Conservation (phyloP, 805 yeast genomes). For the Ogataea minuta region DNA sequence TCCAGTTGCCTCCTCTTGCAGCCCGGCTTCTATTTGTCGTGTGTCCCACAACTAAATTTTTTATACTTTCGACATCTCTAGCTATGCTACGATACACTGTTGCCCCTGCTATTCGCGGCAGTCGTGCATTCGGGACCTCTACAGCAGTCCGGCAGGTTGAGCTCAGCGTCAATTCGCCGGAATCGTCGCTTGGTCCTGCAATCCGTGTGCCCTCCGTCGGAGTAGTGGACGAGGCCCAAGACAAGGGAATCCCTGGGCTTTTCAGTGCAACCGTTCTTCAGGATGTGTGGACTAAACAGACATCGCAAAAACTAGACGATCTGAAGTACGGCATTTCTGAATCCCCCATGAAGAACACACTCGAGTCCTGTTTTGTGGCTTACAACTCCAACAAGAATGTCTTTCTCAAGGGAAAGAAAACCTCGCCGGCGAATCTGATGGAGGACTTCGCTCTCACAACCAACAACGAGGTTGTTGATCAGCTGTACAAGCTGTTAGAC, state of each 20-base stretch:
- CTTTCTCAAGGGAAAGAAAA: constrained; percentile 17
- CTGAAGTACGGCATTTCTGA: constrained; percentile 39
- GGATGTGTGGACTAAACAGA: constrained; percentile 50
- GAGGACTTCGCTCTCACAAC: constrained; percentile 24
- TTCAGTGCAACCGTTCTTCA: constrained; percentile 46
- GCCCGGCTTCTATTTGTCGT: background rate
- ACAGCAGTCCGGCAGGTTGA: constrained; percentile 11
- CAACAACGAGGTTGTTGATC: constrained; percentile 29
- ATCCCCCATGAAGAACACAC: constrained; percentile 28
- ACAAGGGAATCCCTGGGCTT: constrained; percentile 47
- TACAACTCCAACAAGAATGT: constrained; percentile 18
- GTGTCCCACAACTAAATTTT: constrained; percentile 6
- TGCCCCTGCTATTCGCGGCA: background rate
- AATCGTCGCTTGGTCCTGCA: constrained; percentile 10
- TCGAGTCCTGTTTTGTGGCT: constrained; percentile 27
- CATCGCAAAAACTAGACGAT: constrained; percentile 36
- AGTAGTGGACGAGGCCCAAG: constrained; percentile 24
- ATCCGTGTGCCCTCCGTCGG: constrained; percentile 29
- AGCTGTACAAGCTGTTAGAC: constrained; percentile 36
- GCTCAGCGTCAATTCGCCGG: constrained; percentile 3
- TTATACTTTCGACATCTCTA: constrained; percentile 1
- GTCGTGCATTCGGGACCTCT: constrained; percentile 8
- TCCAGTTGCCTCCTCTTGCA: background rate
- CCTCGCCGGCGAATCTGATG: constrained; percentile 15
- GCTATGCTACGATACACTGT: constrained; percentile 4